Conservation (phyloP, 345 rosid genomes). For the Moricandia arvensis region DNA sequence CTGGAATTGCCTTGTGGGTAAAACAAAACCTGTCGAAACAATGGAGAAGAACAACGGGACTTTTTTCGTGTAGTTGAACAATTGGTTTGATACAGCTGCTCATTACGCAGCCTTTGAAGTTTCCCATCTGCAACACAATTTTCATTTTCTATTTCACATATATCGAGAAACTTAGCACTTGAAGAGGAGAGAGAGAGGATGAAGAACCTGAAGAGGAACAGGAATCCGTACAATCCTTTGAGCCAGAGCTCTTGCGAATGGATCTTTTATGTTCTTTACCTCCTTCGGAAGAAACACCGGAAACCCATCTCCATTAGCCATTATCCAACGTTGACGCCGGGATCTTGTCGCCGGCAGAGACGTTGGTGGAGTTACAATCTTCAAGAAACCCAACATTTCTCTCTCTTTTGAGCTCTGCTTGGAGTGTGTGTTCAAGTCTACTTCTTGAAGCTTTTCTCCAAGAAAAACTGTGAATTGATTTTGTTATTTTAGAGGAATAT, state of each 20-base stretch:
- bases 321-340: conserved; percentile 8
- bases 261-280: conserved; percentile 71
- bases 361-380: conserved; percentile 20
- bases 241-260: conserved; percentile 71
- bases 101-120: conserved; percentile 50
- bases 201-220: conserved; percentile 55
- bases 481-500: not conserved
- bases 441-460: conserved; percentile 1
- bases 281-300: conserved; percentile 81
- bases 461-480: not conserved
- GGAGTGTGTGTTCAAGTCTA: not conserved
- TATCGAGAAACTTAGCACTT: not conserved
- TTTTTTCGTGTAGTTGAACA: conserved; percentile 36
- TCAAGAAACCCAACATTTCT: conserved; percentile 30
- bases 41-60: conserved; percentile 75
- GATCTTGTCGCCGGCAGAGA: conserved; percentile 4
- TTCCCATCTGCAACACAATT: conserved; percentile 50
- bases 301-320: conserved; percentile 43
- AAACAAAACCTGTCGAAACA: conserved; percentile 74
- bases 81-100: conserved; percentile 72
- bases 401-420: conserved; percentile 4
- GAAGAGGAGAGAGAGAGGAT: not conserved
- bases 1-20: not conserved
- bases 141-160: not conserved
- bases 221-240: conserved; percentile 65